Conservation (phyloP, 1,139 yeast species). For the Hyphopichia pseudoburtonii region DNA sequence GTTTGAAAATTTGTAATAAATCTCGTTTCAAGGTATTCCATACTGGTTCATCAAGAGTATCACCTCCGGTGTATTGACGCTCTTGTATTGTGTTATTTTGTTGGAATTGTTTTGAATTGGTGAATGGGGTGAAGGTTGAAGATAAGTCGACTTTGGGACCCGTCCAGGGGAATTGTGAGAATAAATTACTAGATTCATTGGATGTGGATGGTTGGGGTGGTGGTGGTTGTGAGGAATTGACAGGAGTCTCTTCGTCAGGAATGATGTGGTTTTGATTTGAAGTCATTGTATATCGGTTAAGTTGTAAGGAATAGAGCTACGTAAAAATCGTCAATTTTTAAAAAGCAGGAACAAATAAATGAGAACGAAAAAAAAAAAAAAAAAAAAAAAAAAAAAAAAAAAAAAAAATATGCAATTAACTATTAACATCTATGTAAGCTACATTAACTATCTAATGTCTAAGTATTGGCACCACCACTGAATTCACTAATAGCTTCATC, state of each 20-base stretch:
- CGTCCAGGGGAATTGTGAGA: conserved; percentile 5
- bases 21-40: conserved; percentile 68
- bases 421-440: no score
- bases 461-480: not conserved
- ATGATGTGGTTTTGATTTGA: no score
- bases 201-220: not conserved
- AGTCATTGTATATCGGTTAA: no score
- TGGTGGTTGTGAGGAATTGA: conserved; percentile 14
- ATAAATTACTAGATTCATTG: not conserved
- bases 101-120: conserved; percentile 25
- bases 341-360: no score
- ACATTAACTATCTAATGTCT: no score
- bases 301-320: no score
- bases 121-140: conserved; percentile 39
- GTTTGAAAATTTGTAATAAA: conserved; percentile 59
- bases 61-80: conserved; percentile 78
- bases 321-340: no score
- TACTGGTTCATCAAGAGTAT: conserved; percentile 84
- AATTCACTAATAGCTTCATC: not conserved
- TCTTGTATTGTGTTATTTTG: conserved; percentile 61
- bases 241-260: conserved; percentile 21
- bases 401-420: no score
- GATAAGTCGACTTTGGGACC: conserved; percentile 44
- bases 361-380: no score
- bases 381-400: no score